Base-by-base conservation (phyloP, 176 grass and related monocot species). In the Oryza australiensis region DNA sequence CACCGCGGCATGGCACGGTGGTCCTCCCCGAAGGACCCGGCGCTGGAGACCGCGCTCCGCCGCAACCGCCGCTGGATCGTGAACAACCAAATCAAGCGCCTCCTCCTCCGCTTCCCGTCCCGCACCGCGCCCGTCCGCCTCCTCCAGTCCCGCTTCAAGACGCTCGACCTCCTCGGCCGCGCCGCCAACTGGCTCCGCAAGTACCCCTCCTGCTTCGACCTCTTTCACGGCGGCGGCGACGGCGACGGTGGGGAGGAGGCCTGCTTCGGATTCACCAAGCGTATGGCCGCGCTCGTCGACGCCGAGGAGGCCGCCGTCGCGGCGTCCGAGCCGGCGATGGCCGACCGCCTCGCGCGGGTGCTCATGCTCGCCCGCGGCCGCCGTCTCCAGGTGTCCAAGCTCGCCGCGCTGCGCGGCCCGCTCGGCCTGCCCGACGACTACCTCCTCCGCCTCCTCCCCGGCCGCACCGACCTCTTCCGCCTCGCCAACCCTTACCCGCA, bases 11-110 rank as follows among this genome's bases (percentile, higher is more conserved):
- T 96, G 82, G 72, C 76, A 53, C 73, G 94, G 27, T 98, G 92
- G 95, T 91, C 95, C 16, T 93, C 89, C 79, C 91, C 87, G 9
- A 98, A 98, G 88, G 92, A 98, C 28, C 84, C 88, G 2, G 32
- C 70, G 15, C 88, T 98, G 8, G 95, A 98, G 76, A 86, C 83
- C 12, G 86, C 86, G 4, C 92, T 98, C 70, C 81, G 84, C 14
- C 95, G 90, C 15, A 98, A 91, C 81, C 90, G 95, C 37, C 95
- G 95, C 57, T 98, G 95, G 95, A 79, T 98, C 13, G 81, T 93
- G 11, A 98, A 98, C 84, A 98, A 98, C 78, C 92, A 98, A 82
- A 98, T 94, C 83, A 98, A 98, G 83, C 85, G 91, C 67, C 71
- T 94, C 64, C 86, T 98, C 72, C 86, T 98, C 82, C 81, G 92